Conservation (phyloP, 441 rosid genomes). For the Melastoma candidum region DNA sequence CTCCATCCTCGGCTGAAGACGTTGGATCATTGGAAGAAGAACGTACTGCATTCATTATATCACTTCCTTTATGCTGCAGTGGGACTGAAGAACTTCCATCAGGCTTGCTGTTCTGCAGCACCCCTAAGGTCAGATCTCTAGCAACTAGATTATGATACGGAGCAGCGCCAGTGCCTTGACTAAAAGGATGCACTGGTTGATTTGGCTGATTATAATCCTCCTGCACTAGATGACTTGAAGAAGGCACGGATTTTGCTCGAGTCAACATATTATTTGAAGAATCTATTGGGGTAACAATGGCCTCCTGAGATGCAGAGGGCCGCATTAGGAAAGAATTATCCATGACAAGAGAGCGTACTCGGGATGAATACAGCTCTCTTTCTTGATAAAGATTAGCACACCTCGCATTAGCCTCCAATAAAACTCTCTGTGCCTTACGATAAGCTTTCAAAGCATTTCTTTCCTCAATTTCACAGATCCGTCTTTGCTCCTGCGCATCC, state of each 20-base stretch:
- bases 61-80: slow-evolving; percentile 40
- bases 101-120: slow-evolving; percentile 79
- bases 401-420: slow-evolving; percentile 84
- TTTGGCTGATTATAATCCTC: slow-evolving; percentile 26
- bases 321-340: slow-evolving; percentile 47
- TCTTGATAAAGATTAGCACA: slow-evolving; percentile 62
- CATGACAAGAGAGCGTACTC: slow-evolving; percentile 51
- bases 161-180: slow-evolving; percentile 22
- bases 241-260: slow-evolving; percentile 37
- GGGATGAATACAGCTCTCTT: slow-evolving; percentile 73
- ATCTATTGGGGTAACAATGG: slow-evolving; percentile 30
- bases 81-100: slow-evolving; percentile 89
- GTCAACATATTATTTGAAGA: slow-evolving; percentile 25
- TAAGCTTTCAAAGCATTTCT: slow-evolving; percentile 83
- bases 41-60: slow-evolving; percentile 32
- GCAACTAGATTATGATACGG: slow-evolving; percentile 25
- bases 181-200: slow-evolving; percentile 26
- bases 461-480: slow-evolving; percentile 83
- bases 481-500: slow-evolving; percentile 69
- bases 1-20: slow-evolving; percentile 55
- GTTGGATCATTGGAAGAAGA: slow-evolving; percentile 48
- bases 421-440: slow-evolving; percentile 75
- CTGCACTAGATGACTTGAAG: slow-evolving; percentile 30
- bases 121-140: slow-evolving; percentile 53
- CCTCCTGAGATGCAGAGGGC: slow-evolving; percentile 40